Conservation (phyloP, 2,329 filamentous ascomycete species). For the Ascocoryne sarcoides region DNA sequence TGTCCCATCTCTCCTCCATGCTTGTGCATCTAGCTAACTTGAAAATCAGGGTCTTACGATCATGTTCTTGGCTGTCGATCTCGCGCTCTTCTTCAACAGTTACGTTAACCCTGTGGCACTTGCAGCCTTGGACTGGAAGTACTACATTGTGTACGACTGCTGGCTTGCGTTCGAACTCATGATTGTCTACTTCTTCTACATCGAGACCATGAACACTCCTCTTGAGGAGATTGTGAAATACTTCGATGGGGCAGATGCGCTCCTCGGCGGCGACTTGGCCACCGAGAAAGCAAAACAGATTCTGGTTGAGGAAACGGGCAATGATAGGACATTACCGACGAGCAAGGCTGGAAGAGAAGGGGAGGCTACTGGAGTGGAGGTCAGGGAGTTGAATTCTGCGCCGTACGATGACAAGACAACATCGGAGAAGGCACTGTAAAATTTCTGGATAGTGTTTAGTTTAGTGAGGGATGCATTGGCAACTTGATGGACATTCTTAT, state of each 20-base stretch:
- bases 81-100: slow-evolving; percentile 37
- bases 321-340: too few species aligned
- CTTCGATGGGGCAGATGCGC: slow-evolving; percentile 36
- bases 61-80: slow-evolving; percentile 36
- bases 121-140: slow-evolving; percentile 32
- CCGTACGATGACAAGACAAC: too few species aligned
- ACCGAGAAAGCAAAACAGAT: slow-evolving; percentile 16
- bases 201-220: slow-evolving; percentile 35
- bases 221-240: slow-evolving; percentile 38
- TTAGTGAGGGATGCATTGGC: too few species aligned
- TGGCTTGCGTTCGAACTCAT: slow-evolving; percentile 24
- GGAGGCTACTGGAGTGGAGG: too few species aligned
- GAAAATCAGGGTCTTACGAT: slow-evolving; percentile 29
- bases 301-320: slow-evolving; percentile 11
- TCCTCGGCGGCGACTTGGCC: slow-evolving; percentile 19
- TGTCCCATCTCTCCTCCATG: not conserved
- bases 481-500: too few species aligned
- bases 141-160: slow-evolving; percentile 35
- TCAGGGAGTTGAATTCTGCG: too few species aligned
- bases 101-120: slow-evolving; percentile 37
- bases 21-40: slow-evolving; percentile 1
- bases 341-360: too few species aligned
- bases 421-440: too few species aligned
- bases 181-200: slow-evolving; percentile 29
- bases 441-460: too few species aligned